Evolutionary conservation across 1,284 basidiomycete genomes (phyloP).

Genomic region (Wolfiporia cocos): DNA sequence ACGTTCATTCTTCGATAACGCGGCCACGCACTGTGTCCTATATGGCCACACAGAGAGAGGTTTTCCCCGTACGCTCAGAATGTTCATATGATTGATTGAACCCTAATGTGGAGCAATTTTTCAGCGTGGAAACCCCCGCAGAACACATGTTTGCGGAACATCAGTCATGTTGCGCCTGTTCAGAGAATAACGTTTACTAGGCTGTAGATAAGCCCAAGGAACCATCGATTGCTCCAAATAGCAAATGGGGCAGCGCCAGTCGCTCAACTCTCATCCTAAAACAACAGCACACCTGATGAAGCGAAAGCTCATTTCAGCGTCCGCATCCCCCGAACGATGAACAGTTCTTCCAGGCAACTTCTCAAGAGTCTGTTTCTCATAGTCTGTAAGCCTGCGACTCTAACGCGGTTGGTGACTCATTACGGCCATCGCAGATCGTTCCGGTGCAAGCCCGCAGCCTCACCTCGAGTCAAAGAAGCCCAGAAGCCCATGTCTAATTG

Average conservation of each 20-base stretch:
- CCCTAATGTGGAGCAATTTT: no score
- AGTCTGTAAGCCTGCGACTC: no score
- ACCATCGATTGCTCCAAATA: neutral
- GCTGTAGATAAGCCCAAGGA: neutral
- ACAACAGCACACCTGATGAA: neutral
- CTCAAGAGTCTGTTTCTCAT: neutral
- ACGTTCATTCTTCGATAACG: no score
- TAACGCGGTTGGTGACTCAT: conserved; percentile 1
- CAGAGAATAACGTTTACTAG: no score
- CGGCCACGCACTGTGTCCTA: no score
- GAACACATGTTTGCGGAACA: no score
- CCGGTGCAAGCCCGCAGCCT: neutral
- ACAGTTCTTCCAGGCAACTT: conserved; percentile 1
- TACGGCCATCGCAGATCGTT: conserved; percentile 2
- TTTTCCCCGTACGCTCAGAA: no score
- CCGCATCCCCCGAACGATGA: neutral
- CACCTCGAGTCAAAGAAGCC: conserved; percentile 7
- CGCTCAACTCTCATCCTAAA: neutral
- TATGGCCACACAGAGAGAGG: no score
- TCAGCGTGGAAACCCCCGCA: no score
- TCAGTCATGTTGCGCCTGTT: no score
- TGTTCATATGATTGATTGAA: no score
- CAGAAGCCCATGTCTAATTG: conserved; percentile 7
- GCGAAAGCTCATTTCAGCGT: neutral
- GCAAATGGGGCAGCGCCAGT: neutral